Percentiles rank a stretch among this genome's conserved stretches.
Evolutionary conservation across 345 rosid species (phyloP).

Genomic region (Geranium rotundifolium): DNA sequence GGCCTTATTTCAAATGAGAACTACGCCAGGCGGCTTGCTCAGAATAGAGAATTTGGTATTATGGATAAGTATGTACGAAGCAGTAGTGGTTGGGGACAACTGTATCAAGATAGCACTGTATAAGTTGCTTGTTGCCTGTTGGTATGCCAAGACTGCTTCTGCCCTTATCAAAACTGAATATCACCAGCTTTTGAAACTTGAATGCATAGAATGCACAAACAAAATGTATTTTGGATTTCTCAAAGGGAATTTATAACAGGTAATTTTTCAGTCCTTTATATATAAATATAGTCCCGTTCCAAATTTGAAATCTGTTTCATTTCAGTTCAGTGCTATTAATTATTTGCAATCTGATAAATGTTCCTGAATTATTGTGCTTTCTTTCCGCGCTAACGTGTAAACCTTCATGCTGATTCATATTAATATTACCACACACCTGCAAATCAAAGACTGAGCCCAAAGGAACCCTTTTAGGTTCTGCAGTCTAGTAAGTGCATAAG

Average conservation of each 20-base stretch:
- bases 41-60: conserved; percentile 34
- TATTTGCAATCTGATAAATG: neutral
- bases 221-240: conserved; percentile 7
- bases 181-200: conserved; percentile 3
- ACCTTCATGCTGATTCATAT: neutral
- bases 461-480: neutral
- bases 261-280: conserved; percentile 7
- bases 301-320: neutral
- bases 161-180: conserved; percentile 1
- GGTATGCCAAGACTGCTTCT: conserved; percentile 3
- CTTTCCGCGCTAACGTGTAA: neutral
- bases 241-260: conserved; percentile 18
- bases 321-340: neutral
- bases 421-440: neutral
- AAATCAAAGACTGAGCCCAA: no score
- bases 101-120: neutral
- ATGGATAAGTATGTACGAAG: conserved; percentile 35
- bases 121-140: neutral
- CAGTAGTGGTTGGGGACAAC: conserved; percentile 42
- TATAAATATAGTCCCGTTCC: neutral
- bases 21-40: conserved; percentile 31
- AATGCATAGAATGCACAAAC: conserved; percentile 10
- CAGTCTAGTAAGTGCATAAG: no score
- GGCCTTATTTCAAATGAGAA: conserved; percentile 34
- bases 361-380: neutral